These are phyloP conservation scores for Sesbania bispinosa DNA, from an alignment of 306 rosid species.

Conservation along the genomic window DNA sequence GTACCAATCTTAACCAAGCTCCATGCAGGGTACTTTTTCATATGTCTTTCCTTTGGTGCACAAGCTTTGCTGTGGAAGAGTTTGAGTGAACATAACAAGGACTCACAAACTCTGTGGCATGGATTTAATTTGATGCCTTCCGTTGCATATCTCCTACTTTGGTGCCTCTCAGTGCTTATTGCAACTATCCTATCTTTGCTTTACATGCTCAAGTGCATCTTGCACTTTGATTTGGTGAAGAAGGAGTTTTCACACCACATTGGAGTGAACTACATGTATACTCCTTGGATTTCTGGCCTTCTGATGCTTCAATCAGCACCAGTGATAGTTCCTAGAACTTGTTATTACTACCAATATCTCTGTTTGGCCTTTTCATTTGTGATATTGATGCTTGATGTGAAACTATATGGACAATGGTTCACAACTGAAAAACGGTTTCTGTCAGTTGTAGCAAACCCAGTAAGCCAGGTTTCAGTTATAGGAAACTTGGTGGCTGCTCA, in stretches of 20 bases:
- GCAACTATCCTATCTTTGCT: constrained; percentile 33
- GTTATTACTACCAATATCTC: constrained; percentile 16
- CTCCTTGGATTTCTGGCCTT: constrained; percentile 60
- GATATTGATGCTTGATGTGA: constrained; percentile 41
- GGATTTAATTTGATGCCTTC: constrained; percentile 29
- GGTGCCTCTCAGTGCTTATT: constrained; percentile 35
- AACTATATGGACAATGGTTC: constrained; percentile 49
- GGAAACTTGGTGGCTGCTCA: constrained; percentile 47
- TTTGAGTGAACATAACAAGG: constrained; percentile 31
- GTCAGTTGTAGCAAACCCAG: constrained; percentile 44
- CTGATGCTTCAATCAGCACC: constrained; percentile 55
- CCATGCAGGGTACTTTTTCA: constrained; percentile 49
- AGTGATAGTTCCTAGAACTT: not conserved
- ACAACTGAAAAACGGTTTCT: constrained; percentile 46
- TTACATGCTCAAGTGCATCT: constrained; percentile 40
- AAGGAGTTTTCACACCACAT: constrained; percentile 43
- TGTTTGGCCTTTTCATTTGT: constrained; percentile 36
- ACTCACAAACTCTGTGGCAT: constrained; percentile 28
- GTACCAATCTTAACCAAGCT: constrained; percentile 28
- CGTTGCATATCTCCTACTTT: constrained; percentile 32
- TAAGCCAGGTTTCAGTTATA: constrained; percentile 49
- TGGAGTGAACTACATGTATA: constrained; percentile 43
- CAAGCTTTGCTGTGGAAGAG: constrained; percentile 55
- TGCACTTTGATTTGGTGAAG: constrained; percentile 40
- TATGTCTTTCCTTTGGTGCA: constrained; percentile 46